Percentiles rank a stretch among this genome's conserved stretches.
Conservation (phyloP, 257 asterid species). For the Solanum sitiens region DNA sequence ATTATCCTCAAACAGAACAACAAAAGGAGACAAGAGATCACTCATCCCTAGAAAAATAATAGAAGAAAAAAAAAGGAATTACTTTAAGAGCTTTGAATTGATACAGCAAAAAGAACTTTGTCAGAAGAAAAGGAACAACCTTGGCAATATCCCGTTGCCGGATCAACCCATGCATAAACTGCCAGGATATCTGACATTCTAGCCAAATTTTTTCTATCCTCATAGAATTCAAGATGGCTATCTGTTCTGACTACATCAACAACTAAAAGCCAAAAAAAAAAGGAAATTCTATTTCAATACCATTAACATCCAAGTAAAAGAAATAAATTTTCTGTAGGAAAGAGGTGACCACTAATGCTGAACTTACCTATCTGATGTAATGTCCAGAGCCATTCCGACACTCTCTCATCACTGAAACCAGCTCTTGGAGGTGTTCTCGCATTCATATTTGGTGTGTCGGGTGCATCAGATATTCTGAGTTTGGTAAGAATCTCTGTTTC, state of each 20-base stretch:
- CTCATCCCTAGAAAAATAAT: constrained; percentile 68
- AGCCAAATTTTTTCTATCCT: constrained; percentile 84
- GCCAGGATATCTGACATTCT: constrained; percentile 99
- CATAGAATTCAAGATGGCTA: constrained; percentile 89
- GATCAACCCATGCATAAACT: constrained; percentile 97
- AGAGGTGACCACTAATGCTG: not conserved
- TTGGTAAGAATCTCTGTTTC: constrained; percentile 34
- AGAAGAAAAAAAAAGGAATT: constrained; percentile 8
- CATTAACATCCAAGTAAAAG: not conserved
- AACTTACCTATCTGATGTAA: constrained; percentile 79
- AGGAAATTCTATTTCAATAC: not conserved
- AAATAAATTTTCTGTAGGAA: not conserved
- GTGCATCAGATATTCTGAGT: constrained; percentile 58
- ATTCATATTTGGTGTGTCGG: constrained; percentile 34
- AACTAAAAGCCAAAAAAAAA: constrained; percentile 28
- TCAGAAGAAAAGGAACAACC: constrained; percentile 30
- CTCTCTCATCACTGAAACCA: constrained; percentile 56
- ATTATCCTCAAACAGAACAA: constrained; percentile 91
- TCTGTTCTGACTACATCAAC: constrained; percentile 99
- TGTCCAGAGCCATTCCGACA: constrained; percentile 99
- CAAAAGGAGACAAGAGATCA: constrained; percentile 92
- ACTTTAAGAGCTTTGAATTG: not conserved
- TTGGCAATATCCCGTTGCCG: constrained; percentile 97
- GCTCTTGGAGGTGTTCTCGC: constrained; percentile 42
- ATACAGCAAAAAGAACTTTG: constrained; percentile 1